phyloP scores from a whole-genome alignment of 495 filamentous ascomycete species.

The Neurospora sp. region DNA sequence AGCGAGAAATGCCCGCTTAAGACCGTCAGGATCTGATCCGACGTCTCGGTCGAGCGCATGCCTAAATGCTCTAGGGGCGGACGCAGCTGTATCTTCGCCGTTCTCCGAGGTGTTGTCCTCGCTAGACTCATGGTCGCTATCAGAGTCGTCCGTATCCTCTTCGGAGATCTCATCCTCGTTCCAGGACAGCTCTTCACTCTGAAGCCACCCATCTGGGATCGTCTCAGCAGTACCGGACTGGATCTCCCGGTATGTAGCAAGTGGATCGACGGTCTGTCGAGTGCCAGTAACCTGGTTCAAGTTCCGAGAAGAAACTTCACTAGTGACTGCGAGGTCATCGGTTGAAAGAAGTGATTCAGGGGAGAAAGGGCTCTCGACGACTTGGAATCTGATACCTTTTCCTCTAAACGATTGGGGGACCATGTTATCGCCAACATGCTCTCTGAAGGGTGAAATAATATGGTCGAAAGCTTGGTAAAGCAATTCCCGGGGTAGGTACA shows the following conservation, averaged over 20 bases:
- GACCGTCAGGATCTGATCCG: not conserved
- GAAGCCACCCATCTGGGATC: not conserved
- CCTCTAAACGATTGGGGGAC: not conserved
- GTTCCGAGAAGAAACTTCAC: not conserved
- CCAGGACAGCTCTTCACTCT: not conserved
- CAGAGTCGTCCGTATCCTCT: not conserved
- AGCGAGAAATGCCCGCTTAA: not conserved
- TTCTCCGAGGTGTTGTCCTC: not conserved
- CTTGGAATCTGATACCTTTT: not conserved
- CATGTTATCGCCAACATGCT: not conserved
- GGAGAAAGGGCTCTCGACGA: not conserved
- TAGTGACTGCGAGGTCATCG: not conserved
- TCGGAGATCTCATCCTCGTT: not conserved
- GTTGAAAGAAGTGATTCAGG: not conserved
- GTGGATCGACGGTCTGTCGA: not conserved
- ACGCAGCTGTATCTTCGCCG: not conserved
- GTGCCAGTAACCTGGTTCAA: not conserved
- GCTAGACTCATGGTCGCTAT: not conserved
- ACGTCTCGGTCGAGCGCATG: not conserved
- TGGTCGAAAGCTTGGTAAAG: not conserved
- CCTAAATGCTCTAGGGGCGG: not conserved
- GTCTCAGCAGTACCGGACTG: not conserved
- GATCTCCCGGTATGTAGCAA: not conserved
- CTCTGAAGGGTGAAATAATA: rapidly evolving
- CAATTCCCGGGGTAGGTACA: not conserved